Conservation (phyloP, 139 green algal species). For the Raphidocelis subcapitata region DNA sequence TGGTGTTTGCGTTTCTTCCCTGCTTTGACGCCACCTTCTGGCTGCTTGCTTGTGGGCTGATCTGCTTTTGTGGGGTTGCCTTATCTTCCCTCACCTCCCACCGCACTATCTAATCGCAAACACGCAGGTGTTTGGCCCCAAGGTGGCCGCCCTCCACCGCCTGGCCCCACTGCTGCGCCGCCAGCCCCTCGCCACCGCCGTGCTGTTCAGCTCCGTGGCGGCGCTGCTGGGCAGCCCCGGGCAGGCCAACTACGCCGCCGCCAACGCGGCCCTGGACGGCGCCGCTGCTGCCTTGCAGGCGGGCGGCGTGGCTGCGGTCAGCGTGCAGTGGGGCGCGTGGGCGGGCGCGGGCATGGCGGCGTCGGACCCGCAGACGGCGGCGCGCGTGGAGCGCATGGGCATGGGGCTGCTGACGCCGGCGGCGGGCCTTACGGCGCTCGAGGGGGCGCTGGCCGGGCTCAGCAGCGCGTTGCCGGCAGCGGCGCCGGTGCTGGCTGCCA, state of each 20-base stretch:
- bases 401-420: constrained; percentile 57
- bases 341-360: constrained; percentile 63
- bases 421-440: constrained; percentile 55
- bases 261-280: constrained; percentile 63
- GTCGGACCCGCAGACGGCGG: constrained; percentile 39
- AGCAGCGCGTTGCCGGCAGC: background rate
- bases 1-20: no score
- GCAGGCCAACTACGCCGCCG: constrained; percentile 71
- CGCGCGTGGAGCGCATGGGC: constrained; percentile 60
- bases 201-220: constrained; percentile 76
- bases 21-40: background rate
- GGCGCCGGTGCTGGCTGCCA: constrained; percentile 43
- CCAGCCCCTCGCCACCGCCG: constrained; percentile 20
- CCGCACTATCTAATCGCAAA: background rate
- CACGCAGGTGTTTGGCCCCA: constrained; percentile 30
- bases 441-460: constrained; percentile 9
- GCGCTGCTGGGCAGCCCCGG: constrained; percentile 62
- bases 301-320: constrained; percentile 39
- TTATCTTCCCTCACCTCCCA: background rate
- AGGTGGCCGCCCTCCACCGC: constrained; percentile 22
- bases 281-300: constrained; percentile 8
- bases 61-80: background rate
- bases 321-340: constrained; percentile 77
- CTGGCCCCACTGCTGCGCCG: background rate
- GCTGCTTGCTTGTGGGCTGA: background rate